phyloP scores from a whole-genome alignment of 805 yeast species.

The Candida peoriensis region DNA sequence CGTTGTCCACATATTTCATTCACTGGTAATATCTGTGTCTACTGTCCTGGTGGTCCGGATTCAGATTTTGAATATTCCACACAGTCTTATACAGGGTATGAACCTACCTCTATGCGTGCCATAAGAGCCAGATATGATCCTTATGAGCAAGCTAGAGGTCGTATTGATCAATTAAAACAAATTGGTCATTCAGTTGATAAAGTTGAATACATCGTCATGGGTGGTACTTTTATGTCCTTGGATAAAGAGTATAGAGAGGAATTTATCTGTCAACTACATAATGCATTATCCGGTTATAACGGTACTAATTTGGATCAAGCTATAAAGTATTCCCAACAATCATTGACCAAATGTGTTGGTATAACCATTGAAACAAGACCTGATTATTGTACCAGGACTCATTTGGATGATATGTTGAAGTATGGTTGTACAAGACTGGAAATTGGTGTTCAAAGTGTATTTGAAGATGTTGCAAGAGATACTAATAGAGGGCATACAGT shows the following conservation, averaged over 20 bases:
- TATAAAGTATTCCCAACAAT: constrained; percentile 84
- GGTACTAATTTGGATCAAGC: constrained; percentile 89
- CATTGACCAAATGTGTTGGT: constrained; percentile 95
- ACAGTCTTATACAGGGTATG: constrained; percentile 97
- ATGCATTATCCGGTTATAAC: constrained; percentile 89
- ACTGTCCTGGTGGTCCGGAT: constrained; percentile 99
- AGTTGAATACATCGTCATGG: constrained; percentile 97
- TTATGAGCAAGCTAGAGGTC: constrained; percentile 96
- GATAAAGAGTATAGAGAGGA: constrained; percentile 86
- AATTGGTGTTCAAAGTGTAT: constrained; percentile 94
- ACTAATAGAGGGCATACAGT: constrained; percentile 98
- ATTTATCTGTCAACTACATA: constrained; percentile 85
- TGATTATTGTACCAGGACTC: constrained; percentile 95
- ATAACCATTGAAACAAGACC: constrained; percentile 98
- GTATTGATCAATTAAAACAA: constrained; percentile 92
- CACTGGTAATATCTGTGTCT: constrained; percentile 97
- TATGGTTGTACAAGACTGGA: constrained; percentile 97
- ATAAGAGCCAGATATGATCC: constrained; percentile 98
- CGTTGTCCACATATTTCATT: constrained; percentile 99
- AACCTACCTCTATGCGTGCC: constrained; percentile 99
- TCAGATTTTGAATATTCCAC: constrained; percentile 97
- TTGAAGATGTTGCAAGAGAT: constrained; percentile 97
- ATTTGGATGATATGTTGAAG: constrained; percentile 88
- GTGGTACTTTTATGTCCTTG: constrained; percentile 96
- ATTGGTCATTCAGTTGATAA: constrained; percentile 95